Conservation (phyloP, 371 early-diverging fungal species). For the Homolaphlyctis polyrhiza region DNA sequence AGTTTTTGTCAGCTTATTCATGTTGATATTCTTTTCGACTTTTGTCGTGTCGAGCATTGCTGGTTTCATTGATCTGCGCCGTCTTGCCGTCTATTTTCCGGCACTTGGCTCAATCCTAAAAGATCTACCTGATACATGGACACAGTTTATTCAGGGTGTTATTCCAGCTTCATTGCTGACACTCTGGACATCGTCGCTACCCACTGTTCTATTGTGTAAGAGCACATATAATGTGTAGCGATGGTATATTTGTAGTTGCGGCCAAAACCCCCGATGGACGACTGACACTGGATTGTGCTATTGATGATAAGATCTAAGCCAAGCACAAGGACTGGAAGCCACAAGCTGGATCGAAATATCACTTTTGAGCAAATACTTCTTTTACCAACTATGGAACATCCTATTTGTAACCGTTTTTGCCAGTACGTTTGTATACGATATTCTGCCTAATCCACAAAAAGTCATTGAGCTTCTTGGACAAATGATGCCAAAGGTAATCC, state of each 20-base stretch:
- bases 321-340: slow-evolving; percentile 60
- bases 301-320: slow-evolving; percentile 36
- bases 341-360: slow-evolving; percentile 64
- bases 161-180: slow-evolving; percentile 60
- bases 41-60: slow-evolving; percentile 62
- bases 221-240: slow-evolving; percentile 21
- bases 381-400: slow-evolving; percentile 83
- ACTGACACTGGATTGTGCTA: no score
- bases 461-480: slow-evolving; percentile 67
- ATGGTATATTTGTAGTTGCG: no score
- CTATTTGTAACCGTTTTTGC: slow-evolving; percentile 79
- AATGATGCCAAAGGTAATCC: slow-evolving; percentile 52
- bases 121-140: slow-evolving; percentile 36
- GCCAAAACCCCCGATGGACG: no score
- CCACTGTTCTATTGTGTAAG: slow-evolving; percentile 57
- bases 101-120: slow-evolving; percentile 50
- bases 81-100: slow-evolving; percentile 56
- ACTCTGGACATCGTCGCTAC: slow-evolving; percentile 64
- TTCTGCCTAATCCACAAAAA: slow-evolving; percentile 60
- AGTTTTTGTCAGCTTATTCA: slow-evolving; percentile 24
- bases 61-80: slow-evolving; percentile 63
- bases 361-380: slow-evolving; percentile 73
- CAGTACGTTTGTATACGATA: slow-evolving; percentile 65
- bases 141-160: slow-evolving; percentile 57
- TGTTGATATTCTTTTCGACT: slow-evolving; percentile 37